Percentiles rank a stretch among this genome's conserved stretches.
Evolutionary conservation across 176 grass and related monocot species (phyloP).

Genomic region (Pontederia paniculata): DNA sequence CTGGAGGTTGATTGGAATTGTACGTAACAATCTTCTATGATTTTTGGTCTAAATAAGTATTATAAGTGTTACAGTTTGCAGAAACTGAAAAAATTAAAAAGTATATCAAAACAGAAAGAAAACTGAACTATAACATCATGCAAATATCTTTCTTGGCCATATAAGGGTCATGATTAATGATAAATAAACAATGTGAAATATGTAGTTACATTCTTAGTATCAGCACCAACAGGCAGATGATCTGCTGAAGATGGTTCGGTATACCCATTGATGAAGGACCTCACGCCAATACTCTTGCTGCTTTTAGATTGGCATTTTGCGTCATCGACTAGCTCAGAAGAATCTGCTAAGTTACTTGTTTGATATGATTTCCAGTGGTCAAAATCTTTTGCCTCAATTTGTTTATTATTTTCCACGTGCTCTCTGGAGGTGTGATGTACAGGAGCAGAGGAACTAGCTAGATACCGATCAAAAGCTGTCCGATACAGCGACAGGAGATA

Average conservation of each 20-base stretch:
- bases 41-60: no score
- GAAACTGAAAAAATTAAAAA: neutral
- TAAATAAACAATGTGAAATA: conserved; percentile 2
- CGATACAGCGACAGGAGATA: conserved; percentile 23
- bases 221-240: neutral
- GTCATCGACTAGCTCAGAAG: conserved; percentile 3
- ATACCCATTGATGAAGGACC: neutral
- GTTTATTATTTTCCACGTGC: neutral
- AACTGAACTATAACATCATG: no score
- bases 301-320: neutral
- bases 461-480: conserved; percentile 3
- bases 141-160: no score
- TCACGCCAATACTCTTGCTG: conserved; percentile 4
- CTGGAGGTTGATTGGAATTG: no score
- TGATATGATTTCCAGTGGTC: conserved; percentile 12
- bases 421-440: neutral
- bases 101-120: no score
- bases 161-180: neutral
- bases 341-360: conserved; percentile 1
- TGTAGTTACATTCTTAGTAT: neutral
- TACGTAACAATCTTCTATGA: no score
- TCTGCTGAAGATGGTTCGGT: conserved; percentile 7
- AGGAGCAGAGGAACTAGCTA: conserved; percentile 10
- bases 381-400: neutral
- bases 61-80: neutral